Percentiles rank a stretch among this genome's conserved stretches.
phyloP scores from a whole-genome alignment of 305 asterid species.

The Plantago coronopus region DNA sequence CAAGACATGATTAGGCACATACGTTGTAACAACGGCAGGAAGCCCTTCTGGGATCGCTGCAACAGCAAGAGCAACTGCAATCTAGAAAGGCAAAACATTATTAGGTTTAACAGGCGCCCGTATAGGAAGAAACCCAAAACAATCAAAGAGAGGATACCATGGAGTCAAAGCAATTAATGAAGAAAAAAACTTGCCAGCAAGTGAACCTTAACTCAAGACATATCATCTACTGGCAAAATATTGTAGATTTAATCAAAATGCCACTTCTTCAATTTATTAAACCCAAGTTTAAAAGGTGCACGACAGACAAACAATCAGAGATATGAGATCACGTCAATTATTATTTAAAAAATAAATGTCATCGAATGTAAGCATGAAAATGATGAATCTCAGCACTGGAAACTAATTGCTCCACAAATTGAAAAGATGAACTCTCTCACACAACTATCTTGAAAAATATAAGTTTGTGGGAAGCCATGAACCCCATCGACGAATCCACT shows the following conservation, averaged over 20 bases:
- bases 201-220: too few species aligned
- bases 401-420: too few species aligned
- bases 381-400: too few species aligned
- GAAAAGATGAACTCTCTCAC: too few species aligned
- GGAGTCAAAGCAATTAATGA: slow-evolving; percentile 9
- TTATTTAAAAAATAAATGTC: too few species aligned
- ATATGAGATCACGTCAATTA: neutral
- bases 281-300: neutral
- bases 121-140: neutral
- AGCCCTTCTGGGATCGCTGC: slow-evolving; percentile 99
- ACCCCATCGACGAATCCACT: too few species aligned
- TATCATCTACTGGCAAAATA: too few species aligned
- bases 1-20: slow-evolving; percentile 34
- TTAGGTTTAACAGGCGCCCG: neutral
- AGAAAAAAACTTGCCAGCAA: slow-evolving; percentile 4
- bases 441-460: too few species aligned
- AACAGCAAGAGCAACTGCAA: slow-evolving; percentile 99
- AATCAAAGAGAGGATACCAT: neutral
- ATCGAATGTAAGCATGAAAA: too few species aligned
- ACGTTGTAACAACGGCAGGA: slow-evolving; percentile 99
- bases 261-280: too few species aligned
- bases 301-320: neutral
- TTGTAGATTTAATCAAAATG: too few species aligned
- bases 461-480: too few species aligned
- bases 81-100: slow-evolving; percentile 41